Percentiles rank a stretch among this genome's conserved stretches.
These are phyloP conservation scores for Aphanocladium album DNA, from an alignment of 2,329 filamentous ascomycete genomes.

Conservation along the genomic window DNA sequence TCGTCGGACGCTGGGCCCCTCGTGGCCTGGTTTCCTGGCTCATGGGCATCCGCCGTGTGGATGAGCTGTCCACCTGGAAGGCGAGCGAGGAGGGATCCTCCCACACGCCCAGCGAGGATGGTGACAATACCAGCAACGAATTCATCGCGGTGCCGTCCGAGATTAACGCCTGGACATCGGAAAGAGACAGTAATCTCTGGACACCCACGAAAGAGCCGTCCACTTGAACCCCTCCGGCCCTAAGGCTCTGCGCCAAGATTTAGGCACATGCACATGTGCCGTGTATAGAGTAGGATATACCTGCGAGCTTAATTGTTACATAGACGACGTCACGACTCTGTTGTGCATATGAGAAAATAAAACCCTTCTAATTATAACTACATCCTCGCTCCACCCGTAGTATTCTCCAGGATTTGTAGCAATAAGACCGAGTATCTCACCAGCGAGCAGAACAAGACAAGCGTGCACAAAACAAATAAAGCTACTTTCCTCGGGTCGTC, in stretches of 20 bases:
- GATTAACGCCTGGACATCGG: constrained; percentile 36
- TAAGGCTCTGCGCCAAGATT: not conserved
- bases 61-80: constrained; percentile 53
- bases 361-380: not conserved
- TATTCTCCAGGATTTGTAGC: too few relatives aligned
- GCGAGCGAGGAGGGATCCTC: constrained; percentile 35
- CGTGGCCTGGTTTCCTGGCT: constrained; percentile 81
- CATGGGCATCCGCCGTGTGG: constrained; percentile 70
- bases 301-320: constrained; percentile 19
- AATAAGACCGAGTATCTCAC: too few relatives aligned
- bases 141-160: constrained; percentile 47
- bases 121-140: constrained; percentile 33
- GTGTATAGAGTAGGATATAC: constrained; percentile 19
- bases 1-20: constrained; percentile 79
- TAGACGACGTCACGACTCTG: constrained; percentile 28
- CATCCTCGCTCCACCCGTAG: too few relatives aligned
- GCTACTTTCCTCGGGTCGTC: too few relatives aligned
- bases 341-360: constrained; percentile 17
- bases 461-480: too few relatives aligned
- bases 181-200: constrained; percentile 44
- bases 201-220: constrained; percentile 20
- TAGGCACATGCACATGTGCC: not conserved
- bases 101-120: constrained; percentile 31
- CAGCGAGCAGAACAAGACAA: too few relatives aligned
- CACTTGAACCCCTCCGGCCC: not conserved